These are phyloP conservation scores for Aspergillus sp. DNA, from an alignment of 2,329 filamentous ascomycete species.

Conservation along the genomic window DNA sequence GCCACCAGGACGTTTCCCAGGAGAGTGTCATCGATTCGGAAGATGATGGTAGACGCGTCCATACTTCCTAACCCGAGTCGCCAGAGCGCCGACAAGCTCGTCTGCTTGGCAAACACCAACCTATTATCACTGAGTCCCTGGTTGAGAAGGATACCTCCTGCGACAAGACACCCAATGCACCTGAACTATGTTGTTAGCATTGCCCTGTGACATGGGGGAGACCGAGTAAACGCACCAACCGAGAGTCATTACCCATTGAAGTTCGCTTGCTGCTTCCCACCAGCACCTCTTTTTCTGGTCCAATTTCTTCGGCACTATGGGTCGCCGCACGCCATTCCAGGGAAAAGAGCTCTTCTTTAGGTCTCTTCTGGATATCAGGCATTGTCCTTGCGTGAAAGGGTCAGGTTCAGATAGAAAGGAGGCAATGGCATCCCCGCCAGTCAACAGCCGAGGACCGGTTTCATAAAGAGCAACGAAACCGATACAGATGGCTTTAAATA, in stretches of 20 bases:
- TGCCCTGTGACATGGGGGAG: no score
- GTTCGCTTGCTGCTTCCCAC: no score
- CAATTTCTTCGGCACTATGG: no score
- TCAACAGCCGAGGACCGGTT: conserved; percentile 7
- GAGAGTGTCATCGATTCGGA: neutral
- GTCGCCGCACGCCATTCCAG: neutral
- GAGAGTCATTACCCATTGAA: no score
- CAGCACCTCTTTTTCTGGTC: no score
- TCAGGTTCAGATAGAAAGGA: conserved; percentile 15
- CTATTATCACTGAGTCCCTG: neutral
- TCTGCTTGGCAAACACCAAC: no score
- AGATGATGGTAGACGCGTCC: neutral
- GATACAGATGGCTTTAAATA: conserved; percentile 2
- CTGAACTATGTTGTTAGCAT: no score
- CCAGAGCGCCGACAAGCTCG: neutral
- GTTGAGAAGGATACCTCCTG: neutral
- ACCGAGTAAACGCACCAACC: no score
- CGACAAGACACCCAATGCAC: no score
- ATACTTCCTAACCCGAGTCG: neutral
- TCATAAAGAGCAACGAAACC: neutral
- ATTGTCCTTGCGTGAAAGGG: neutral
- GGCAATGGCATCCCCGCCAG: conserved; percentile 22
- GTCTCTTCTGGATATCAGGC: neutral
- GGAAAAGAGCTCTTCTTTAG: neutral
- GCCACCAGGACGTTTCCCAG: conserved; percentile 16